Conservation (phyloP, 345 rosid species). For the Euphorbia peplus region DNA sequence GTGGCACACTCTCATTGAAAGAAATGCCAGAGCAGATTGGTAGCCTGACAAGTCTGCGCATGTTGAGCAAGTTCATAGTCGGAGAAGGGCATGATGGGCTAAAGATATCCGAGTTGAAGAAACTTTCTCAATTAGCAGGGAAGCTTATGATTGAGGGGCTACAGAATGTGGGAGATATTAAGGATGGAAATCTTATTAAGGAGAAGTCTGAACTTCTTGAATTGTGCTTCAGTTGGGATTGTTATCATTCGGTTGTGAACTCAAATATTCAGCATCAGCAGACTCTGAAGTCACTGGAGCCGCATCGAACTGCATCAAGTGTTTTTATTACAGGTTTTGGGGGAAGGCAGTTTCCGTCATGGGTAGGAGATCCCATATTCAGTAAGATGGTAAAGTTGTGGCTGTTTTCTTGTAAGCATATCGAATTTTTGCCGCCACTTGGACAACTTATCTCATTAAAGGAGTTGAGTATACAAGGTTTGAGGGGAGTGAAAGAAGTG, state of each 20-base stretch:
- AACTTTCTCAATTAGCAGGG: not conserved
- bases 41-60: not conserved
- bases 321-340: not conserved
- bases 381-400: not conserved
- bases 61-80: not conserved
- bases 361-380: not conserved
- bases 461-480: not conserved
- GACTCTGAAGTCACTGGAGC: not conserved
- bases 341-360: not conserved
- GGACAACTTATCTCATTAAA: not conserved
- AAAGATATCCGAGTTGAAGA: not conserved
- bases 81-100: not conserved
- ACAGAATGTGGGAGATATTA: not conserved
- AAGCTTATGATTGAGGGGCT: not conserved
- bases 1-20: not conserved
- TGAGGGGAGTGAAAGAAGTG: not conserved
- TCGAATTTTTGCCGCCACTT: not conserved
- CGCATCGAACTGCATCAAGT: not conserved
- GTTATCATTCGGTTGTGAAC: no score
- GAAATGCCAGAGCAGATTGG: not conserved
- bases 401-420: not conserved
- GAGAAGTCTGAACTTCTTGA: not conserved
- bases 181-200: not conserved
- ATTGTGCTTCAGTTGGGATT: not conserved
- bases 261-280: not conserved